Evolutionary conservation across 495 filamentous ascomycete genomes (phyloP), one percentile per base, ranked within the genome.

Genomic region (Podospora pseudoanserina): DNA sequence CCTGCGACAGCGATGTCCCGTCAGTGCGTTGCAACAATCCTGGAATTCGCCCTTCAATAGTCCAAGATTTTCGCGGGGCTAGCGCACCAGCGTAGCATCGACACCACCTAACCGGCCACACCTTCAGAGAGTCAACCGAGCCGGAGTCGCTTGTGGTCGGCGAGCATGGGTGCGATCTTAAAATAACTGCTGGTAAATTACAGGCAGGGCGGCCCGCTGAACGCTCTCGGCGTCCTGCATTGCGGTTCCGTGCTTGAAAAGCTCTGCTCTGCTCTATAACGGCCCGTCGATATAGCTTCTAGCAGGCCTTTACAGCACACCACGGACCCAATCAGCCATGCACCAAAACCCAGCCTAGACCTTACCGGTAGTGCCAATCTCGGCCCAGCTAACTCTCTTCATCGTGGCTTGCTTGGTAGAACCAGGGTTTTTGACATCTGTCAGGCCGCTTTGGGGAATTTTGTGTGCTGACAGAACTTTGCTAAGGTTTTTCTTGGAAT

Each of bases 1-100:
- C 7, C 39, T 59, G 59, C 27, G 54, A 64, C 54, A 62, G 30
- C 44, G 34, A 19, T 26, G 64, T 53, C 55, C 61, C 64, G 68
- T 70, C 68, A 64, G 54, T 67, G 64, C 64, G 60, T 32, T 28
- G 60, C 23, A 28, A 19, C 49, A 67, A 67, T 65, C 68, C 68
- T 54, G 68, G 68, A 49, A 64, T 70, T 70, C 63, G 23, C 27
- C 32, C 64, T 58, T 70, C 68, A 70, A 67, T 70, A 67, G 64
- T 67, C 60, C 64, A 70, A 65, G 68, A 60, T 70, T 65, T 70
- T 65, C 27, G 2, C 44, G 23, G 55, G 61, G 65, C 65, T 70
- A 67, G 61, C 61, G 61, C 60, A 26, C 55, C 57, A 67, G 56
- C 54, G 68, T 70, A 15, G 68, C 68, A 70, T 67, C 54, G 34